phyloP scores from a whole-genome alignment of 2,329 filamentous ascomycete genomes.

The Colletotrichum sp. region DNA sequence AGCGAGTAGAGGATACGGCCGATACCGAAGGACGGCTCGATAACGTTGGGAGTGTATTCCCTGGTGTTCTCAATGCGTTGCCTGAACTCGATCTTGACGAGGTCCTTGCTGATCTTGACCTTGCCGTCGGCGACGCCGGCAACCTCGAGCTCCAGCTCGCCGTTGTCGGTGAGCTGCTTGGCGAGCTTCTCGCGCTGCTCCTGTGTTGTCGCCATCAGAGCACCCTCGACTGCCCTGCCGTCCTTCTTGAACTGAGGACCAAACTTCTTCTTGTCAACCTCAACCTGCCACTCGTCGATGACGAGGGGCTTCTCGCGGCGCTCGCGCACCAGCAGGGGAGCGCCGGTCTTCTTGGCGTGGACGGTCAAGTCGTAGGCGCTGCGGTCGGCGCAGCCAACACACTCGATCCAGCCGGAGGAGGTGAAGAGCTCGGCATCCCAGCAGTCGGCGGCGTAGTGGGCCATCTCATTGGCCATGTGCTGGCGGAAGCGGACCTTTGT shows the following conservation, averaged over 20 bases:
- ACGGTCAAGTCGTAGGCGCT: conserved; percentile 94
- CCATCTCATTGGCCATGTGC: conserved; percentile 82
- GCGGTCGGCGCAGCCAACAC: conserved; percentile 94
- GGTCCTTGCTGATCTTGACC: conserved; percentile 79
- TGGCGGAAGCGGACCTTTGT: conserved; percentile 94
- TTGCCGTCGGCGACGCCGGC: conserved; percentile 70
- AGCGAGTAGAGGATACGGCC: conserved; percentile 92
- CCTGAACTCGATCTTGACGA: conserved; percentile 83
- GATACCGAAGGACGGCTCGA: conserved; percentile 97
- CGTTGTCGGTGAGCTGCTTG: conserved; percentile 73
- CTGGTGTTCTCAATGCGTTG: conserved; percentile 83
- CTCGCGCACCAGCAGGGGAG: conserved; percentile 84
- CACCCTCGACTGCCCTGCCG: conserved; percentile 82
- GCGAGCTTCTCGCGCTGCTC: conserved; percentile 81
- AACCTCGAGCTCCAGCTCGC: conserved; percentile 80
- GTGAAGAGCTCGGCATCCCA: conserved; percentile 96
- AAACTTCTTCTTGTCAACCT: conserved; percentile 94
- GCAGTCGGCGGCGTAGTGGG: conserved; percentile 95
- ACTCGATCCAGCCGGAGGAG: conserved; percentile 97
- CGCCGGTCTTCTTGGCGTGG: conserved; percentile 90
- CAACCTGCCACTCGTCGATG: conserved; percentile 86
- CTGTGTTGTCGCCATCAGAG: conserved; percentile 77
- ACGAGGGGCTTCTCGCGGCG: conserved; percentile 77
- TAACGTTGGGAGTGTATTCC: conserved; percentile 94
- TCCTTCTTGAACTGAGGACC: conserved; percentile 96